Evolutionary conservation across 768 basidiomycete species (phyloP).

Genomic region (Filobasidium floriforme): DNA sequence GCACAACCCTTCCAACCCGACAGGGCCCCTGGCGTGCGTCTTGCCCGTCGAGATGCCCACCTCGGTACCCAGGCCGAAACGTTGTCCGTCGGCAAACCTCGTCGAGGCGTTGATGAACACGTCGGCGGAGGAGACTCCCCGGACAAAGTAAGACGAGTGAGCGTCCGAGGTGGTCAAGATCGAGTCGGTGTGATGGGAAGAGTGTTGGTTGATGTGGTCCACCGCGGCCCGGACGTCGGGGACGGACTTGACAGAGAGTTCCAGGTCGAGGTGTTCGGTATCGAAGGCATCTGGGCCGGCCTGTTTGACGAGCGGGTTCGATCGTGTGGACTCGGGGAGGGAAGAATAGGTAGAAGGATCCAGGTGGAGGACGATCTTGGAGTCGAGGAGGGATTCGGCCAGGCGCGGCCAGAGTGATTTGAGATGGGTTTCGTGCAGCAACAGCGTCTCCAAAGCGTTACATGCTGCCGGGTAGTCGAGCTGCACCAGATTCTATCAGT

Average conservation of each 20-base stretch:
- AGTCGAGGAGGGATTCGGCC: slow-evolving; percentile 60
- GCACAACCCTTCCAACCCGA: slow-evolving; percentile 84
- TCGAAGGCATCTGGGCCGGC: slow-evolving; percentile 62
- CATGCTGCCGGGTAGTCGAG: slow-evolving; percentile 92
- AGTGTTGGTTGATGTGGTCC: slow-evolving; percentile 80
- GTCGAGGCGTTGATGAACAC: slow-evolving; percentile 93
- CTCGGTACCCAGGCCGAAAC: slow-evolving; percentile 95
- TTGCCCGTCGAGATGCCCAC: slow-evolving; percentile 95
- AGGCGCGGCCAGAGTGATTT: slow-evolving; percentile 72
- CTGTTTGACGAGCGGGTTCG: slow-evolving; percentile 48
- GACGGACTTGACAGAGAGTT: slow-evolving; percentile 69
- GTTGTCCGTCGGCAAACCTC: slow-evolving; percentile 89
- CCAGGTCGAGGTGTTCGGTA: slow-evolving; percentile 81
- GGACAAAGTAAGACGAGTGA: slow-evolving; percentile 62
- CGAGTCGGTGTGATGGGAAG: slow-evolving; percentile 88
- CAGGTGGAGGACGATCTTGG: slow-evolving; percentile 70
- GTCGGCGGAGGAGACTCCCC: slow-evolving; percentile 83
- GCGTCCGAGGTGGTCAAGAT: slow-evolving; percentile 75
- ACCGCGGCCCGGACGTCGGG: slow-evolving; percentile 69
- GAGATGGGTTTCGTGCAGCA: slow-evolving; percentile 70
- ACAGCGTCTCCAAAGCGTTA: slow-evolving; percentile 81
- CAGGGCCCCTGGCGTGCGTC: slow-evolving; percentile 93
- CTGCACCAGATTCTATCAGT: slow-evolving; percentile 47
- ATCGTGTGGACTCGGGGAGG: slow-evolving; percentile 47
- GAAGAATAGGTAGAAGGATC: slow-evolving; percentile 60